A percentile compares a stretch with the other conserved stretches of the same genome.
Conservation (phyloP, 768 basidiomycete genomes). For the Kwoniella dejecticola region DNA sequence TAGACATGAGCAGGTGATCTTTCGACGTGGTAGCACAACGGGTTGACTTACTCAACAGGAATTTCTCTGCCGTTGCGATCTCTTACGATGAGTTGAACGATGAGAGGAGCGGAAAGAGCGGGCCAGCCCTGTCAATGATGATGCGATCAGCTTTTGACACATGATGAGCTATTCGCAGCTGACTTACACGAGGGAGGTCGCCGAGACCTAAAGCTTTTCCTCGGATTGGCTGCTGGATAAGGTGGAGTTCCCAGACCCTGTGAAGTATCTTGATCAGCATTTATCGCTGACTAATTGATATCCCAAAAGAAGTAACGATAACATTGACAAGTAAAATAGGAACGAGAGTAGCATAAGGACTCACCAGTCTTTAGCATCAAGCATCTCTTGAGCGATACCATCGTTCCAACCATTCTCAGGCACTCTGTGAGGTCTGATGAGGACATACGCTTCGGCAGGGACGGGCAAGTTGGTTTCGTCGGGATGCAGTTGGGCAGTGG, state of each 20-base stretch:
- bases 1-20: not conserved
- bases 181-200: constrained; percentile 10
- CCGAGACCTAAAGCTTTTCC: constrained; percentile 15
- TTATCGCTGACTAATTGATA: not conserved
- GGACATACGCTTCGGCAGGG: constrained; percentile 15
- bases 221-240: constrained; percentile 9
- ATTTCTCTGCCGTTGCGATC: constrained; percentile 2
- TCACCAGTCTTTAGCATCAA: constrained; percentile 1
- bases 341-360: not conserved
- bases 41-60: constrained; percentile 5
- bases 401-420: constrained; percentile 13
- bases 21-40: not conserved
- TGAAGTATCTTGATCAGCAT: not conserved
- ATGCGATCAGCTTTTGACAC: not conserved
- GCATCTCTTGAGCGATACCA: constrained; percentile 9
- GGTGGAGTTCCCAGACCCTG: constrained; percentile 10
- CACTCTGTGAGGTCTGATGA: constrained; percentile 13
- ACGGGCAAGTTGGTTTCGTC: not conserved
- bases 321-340: too few species aligned
- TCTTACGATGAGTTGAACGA: constrained; percentile 11
- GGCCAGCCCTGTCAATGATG: constrained; percentile 8
- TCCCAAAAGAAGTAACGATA: too few species aligned
- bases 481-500: not conserved
- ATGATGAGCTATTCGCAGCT: not conserved
- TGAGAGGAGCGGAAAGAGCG: constrained; percentile 15